Conservation (phyloP, 176 grass and related monocot genomes). For the Eleusine indica region DNA sequence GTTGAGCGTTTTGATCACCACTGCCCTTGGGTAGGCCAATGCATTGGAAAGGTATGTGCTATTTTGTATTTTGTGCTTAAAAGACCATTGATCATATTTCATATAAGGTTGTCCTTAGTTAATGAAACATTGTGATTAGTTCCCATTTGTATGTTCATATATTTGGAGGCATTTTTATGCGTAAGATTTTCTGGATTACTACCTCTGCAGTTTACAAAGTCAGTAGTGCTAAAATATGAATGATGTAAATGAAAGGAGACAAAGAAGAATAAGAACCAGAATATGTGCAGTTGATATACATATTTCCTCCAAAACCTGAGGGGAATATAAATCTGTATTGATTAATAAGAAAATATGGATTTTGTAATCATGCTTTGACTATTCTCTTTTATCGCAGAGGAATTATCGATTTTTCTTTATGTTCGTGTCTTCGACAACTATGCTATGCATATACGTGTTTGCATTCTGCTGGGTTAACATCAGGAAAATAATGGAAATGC, state of each 20-base stretch:
- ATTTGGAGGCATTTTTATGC: not conserved
- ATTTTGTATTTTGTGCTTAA: slow-evolving; percentile 16
- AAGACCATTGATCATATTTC: slow-evolving; percentile 12
- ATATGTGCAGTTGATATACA: slow-evolving; percentile 15
- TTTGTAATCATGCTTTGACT: slow-evolving; percentile 20
- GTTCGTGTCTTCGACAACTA: slow-evolving; percentile 81
- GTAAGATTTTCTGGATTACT: slow-evolving; percentile 19
- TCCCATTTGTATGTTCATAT: slow-evolving; percentile 1
- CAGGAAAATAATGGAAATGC: slow-evolving; percentile 62
- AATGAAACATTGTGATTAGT: slow-evolving; percentile 20
- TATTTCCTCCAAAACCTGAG: slow-evolving; percentile 13
- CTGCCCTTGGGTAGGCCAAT: slow-evolving; percentile 81
- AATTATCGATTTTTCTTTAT: slow-evolving; percentile 94
- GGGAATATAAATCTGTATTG: not conserved
- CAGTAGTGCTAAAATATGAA: slow-evolving; percentile 25
- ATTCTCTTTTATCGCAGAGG: slow-evolving; percentile 71
- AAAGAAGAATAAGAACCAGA: not conserved
- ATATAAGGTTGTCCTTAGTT: not conserved
- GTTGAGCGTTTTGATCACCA: slow-evolving; percentile 80
- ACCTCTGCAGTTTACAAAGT: not conserved
- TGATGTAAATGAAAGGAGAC: slow-evolving; percentile 13
- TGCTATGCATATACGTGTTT: slow-evolving; percentile 85
- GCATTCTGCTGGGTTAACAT: slow-evolving; percentile 82
- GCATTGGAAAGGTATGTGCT: slow-evolving; percentile 73
- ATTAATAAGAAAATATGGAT: slow-evolving; percentile 5